Percentiles rank a stretch among this genome's conserved stretches.
phyloP scores from a whole-genome alignment of 306 rosid species.

The Cicer yamashitae region DNA sequence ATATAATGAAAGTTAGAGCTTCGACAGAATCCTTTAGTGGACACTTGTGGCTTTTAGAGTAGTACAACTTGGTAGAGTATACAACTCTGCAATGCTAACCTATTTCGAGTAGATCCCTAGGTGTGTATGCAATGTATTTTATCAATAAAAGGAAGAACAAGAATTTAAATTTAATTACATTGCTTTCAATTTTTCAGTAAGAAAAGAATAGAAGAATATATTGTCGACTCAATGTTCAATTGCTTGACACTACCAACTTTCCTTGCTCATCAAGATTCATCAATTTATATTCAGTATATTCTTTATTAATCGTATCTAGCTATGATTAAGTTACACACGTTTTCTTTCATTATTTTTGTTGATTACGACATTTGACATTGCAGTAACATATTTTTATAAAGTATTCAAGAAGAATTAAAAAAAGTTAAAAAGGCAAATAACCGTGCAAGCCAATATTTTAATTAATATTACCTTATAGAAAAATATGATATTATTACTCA shows the following conservation, averaged over 20 bases:
- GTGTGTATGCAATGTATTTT: neutral
- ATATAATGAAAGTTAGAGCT: no score
- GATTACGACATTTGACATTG: conserved; percentile 26
- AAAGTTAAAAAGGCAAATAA: conserved; percentile 38
- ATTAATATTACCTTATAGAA: conserved; percentile 35
- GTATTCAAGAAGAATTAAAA: neutral
- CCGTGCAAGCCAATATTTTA: conserved; percentile 43
- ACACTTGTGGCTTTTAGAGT: no score
- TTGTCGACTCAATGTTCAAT: conserved; percentile 11
- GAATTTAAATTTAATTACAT: neutral
- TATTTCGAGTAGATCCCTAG: conserved; percentile 20
- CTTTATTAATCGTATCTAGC: conserved; percentile 1
- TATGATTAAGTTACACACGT: conserved; percentile 6
- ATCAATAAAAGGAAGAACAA: conserved; percentile 21
- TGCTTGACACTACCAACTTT: conserved; percentile 36
- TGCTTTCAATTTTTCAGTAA: neutral
- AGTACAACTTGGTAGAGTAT: neutral
- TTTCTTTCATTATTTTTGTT: neutral
- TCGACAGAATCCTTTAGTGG: no score
- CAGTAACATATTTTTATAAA: neutral
- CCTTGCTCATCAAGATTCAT: neutral
- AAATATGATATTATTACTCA: neutral
- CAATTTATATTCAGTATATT: conserved; percentile 6
- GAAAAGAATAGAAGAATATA: conserved; percentile 3
- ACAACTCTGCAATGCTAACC: neutral